Percentiles rank a stretch among this genome's conserved stretches.
phyloP scores from a whole-genome alignment of 306 rosid species.

The Malus asiatica region DNA sequence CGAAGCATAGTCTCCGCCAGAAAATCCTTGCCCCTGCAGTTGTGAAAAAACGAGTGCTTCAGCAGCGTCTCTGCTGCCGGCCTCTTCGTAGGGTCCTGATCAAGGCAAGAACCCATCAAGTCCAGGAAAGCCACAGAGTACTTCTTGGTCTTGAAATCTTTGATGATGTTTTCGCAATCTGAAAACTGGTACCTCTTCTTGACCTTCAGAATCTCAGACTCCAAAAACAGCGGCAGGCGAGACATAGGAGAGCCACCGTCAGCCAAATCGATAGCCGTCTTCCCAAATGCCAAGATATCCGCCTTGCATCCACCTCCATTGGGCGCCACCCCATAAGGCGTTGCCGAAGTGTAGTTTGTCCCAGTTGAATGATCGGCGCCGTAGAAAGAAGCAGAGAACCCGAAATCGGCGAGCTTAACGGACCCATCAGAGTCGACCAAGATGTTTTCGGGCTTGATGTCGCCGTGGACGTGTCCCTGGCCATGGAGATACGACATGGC shows the following conservation, averaged over 20 bases:
- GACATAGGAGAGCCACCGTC: conserved; percentile 60
- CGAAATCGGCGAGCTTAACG: conserved; percentile 54
- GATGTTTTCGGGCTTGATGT: conserved; percentile 60
- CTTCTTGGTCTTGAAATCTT: conserved; percentile 19
- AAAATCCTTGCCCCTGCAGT: conserved; percentile 33
- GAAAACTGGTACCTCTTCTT: conserved; percentile 49
- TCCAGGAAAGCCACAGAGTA: conserved; percentile 56
- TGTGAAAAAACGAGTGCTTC: conserved; percentile 50
- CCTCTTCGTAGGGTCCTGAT: conserved; percentile 53
- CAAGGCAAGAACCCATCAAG: conserved; percentile 57
- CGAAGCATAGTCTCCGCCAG: conserved; percentile 38
- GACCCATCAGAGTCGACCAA: conserved; percentile 50
- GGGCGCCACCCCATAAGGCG: conserved; percentile 73
- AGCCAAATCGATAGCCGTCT: conserved; percentile 55
- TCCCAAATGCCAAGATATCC: conserved; percentile 70
- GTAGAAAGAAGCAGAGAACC: conserved; percentile 53
- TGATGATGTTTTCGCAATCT: conserved; percentile 26
- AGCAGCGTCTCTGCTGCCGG: conserved; percentile 47
- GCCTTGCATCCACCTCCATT: conserved; percentile 36
- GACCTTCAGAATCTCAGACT: conserved; percentile 44
- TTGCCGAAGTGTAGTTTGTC: conserved; percentile 40
- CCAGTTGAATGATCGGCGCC: conserved; percentile 18
- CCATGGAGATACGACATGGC: conserved; percentile 58
- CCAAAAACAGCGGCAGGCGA: conserved; percentile 44
- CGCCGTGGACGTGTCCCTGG: conserved; percentile 66